Percentiles rank a stretch among this genome's conserved stretches.
Evolutionary conservation across 2,329 filamentous ascomycete genomes (phyloP).

Genomic region (Incumbomyces delicatus): DNA sequence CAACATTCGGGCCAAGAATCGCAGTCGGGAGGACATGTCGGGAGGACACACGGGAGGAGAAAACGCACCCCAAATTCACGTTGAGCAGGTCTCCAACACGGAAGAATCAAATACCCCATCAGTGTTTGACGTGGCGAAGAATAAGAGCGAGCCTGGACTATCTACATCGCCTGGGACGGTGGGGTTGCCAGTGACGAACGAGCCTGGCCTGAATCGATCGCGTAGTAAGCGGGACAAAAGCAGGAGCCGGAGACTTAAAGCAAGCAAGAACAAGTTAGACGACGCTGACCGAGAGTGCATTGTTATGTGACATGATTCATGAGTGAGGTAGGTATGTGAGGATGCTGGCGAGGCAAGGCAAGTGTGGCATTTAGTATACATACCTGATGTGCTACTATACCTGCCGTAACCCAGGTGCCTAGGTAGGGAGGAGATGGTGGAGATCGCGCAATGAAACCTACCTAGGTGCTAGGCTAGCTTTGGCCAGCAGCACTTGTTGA

Average conservation of each 20-base stretch:
- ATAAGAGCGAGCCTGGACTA: constrained; percentile 1
- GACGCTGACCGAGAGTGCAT: constrained; percentile 35
- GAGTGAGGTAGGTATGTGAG: too few relatives aligned
- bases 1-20: constrained; percentile 7
- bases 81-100: background rate
- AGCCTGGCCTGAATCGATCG: constrained; percentile 15
- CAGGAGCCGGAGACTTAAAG: constrained; percentile 18
- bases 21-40: constrained; percentile 3
- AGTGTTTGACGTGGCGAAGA: background rate
- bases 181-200: constrained; percentile 17
- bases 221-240: constrained; percentile 26
- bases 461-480: too few relatives aligned
- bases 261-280: constrained; percentile 18
- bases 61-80: constrained; percentile 20
- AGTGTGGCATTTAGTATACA: too few relatives aligned
- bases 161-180: background rate
- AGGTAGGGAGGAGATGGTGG: too few relatives aligned
- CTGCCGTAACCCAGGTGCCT: too few relatives aligned
- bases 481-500: too few relatives aligned
- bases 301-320: constrained; percentile 26
- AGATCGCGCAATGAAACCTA: too few relatives aligned
- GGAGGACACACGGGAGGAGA: constrained; percentile 9
- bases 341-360: too few relatives aligned
- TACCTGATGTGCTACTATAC: too few relatives aligned
- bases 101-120: too few relatives aligned